Evolutionary conservation across 768 basidiomycete species (phyloP).

Genomic region (Auriculariales sp.): DNA sequence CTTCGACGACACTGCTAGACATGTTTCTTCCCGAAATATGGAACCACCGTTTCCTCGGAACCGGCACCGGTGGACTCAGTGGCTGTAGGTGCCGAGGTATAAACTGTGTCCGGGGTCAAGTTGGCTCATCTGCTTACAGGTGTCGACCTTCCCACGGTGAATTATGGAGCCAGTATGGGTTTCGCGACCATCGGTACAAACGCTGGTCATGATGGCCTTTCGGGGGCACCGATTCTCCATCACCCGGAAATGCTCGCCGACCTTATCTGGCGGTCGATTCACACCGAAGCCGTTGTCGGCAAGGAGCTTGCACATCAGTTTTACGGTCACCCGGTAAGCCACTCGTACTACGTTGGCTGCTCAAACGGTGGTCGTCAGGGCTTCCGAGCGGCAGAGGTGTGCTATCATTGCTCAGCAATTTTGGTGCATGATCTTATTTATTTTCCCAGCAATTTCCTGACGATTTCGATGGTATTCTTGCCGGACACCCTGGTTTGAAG

Average conservation of each 20-base stretch:
- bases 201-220: conserved; percentile 14
- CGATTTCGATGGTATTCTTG: conserved; percentile 19
- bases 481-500: conserved; percentile 18
- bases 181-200: conserved; percentile 14
- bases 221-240: conserved; percentile 9
- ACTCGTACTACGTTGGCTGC: conserved; percentile 18
- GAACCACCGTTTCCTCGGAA: too few species aligned
- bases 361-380: conserved; percentile 19
- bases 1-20: too few species aligned
- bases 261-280: conserved; percentile 15
- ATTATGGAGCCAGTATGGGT: conserved; percentile 11
- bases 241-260: conserved; percentile 16
- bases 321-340: conserved; percentile 12
- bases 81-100: too few species aligned
- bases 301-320: conserved; percentile 16
- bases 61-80: too few species aligned
- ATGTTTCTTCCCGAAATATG: too few species aligned
- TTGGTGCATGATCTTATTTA: too few species aligned
- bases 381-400: conserved; percentile 13
- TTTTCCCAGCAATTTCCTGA: conserved; percentile 16
- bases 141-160: conserved; percentile 9
- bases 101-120: too few species aligned
- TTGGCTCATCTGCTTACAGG: too few species aligned
- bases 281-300: conserved; percentile 12
- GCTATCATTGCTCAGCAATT: too few species aligned